phyloP scores from a whole-genome alignment of 495 filamentous ascomycete genomes.

The Rhizodiscina lignyota region DNA sequence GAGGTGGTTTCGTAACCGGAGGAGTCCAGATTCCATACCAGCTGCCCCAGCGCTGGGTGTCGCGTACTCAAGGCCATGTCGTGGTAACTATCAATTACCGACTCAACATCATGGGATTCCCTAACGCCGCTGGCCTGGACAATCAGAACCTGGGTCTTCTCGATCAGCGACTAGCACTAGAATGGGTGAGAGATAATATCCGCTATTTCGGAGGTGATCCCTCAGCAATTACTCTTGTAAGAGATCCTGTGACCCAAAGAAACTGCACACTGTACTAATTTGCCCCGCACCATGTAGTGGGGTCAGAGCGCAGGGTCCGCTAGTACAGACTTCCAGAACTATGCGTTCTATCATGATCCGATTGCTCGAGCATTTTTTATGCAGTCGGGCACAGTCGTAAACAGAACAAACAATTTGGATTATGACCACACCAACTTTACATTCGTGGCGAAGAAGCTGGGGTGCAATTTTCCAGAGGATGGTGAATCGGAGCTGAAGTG shows the following conservation, averaged over 20 bases:
- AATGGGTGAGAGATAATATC: constrained; percentile 49
- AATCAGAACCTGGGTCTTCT: constrained; percentile 26
- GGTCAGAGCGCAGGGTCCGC: background rate
- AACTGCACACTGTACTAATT: too few relatives aligned
- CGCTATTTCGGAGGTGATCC: constrained; percentile 27
- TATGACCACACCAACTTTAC: too few relatives aligned
- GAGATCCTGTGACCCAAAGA: too few relatives aligned
- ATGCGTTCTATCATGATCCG: background rate
- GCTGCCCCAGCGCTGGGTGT: too few relatives aligned
- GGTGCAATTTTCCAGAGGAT: too few relatives aligned
- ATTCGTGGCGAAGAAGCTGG: background rate
- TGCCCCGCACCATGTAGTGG: too few relatives aligned
- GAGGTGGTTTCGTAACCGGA: too few relatives aligned
- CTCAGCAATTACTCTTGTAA: background rate
- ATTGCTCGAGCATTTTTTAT: background rate
- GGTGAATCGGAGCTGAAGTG: background rate
- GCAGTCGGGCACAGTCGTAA: background rate
- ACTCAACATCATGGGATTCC: constrained; percentile 33
- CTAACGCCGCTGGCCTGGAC: constrained; percentile 16
- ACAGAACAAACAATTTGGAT: too few relatives aligned
- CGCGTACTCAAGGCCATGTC: too few relatives aligned
- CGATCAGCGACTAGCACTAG: constrained; percentile 29
- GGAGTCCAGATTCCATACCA: too few relatives aligned
- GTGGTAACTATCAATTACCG: constrained; percentile 28
- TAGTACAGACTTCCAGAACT: background rate